phyloP scores from a whole-genome alignment of 192 early-diverging fungal genomes.

The Linnemannia exigua region DNA sequence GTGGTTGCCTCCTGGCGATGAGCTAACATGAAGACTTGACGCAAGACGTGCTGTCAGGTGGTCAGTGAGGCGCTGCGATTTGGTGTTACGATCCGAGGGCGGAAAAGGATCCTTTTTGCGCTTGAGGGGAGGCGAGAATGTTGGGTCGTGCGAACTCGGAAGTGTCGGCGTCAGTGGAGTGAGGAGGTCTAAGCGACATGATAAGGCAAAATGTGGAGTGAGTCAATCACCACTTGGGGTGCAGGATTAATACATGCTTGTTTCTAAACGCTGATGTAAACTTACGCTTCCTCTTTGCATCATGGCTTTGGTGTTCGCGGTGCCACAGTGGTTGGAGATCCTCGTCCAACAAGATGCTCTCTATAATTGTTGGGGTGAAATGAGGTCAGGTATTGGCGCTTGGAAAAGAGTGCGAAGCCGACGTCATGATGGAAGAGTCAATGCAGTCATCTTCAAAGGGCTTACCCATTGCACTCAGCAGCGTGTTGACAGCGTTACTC shows the following conservation, averaged over 20 bases:
- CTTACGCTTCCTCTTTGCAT: constrained; percentile 42
- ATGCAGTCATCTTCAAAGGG: not conserved
- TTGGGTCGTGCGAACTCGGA: constrained; percentile 37
- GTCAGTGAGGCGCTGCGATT: constrained; percentile 50
- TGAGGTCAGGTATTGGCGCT: not conserved
- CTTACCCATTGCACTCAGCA: constrained; percentile 52
- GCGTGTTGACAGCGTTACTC: constrained; percentile 52
- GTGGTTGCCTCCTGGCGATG: not conserved
- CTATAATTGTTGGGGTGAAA: not conserved
- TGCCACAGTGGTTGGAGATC: constrained; percentile 51
- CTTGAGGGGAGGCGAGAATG: constrained; percentile 48
- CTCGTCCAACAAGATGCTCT: constrained; percentile 52
- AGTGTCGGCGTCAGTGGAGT: constrained; percentile 29
- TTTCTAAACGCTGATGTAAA: not conserved
- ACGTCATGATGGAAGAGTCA: not conserved
- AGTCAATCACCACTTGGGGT: not conserved
- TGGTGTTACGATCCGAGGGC: constrained; percentile 31
- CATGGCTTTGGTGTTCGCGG: constrained; percentile 38
- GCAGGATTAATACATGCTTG: not conserved
- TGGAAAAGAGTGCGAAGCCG: not conserved
- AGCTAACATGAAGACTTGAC: constrained; percentile 44
- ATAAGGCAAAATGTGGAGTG: not conserved
- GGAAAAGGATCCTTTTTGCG: constrained; percentile 44
- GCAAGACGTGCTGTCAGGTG: constrained; percentile 46
- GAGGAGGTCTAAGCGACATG: not conserved